These are phyloP conservation scores for Lepidium africanum DNA, from an alignment of 345 rosid genomes.

Conservation along the genomic window DNA sequence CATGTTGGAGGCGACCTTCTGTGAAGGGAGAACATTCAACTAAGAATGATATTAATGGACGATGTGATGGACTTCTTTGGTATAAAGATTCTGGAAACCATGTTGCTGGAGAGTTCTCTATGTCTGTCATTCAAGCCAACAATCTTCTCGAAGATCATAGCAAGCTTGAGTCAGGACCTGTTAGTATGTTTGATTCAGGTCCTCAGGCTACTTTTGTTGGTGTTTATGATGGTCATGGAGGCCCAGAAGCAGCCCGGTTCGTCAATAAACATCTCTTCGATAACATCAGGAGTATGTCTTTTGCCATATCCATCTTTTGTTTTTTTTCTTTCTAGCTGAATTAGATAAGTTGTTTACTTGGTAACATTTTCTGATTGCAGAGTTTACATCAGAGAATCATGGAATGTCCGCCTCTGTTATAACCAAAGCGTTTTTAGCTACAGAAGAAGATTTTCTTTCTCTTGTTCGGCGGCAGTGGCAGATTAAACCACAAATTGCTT, in stretches of 20 bases:
- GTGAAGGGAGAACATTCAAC: constrained; percentile 61
- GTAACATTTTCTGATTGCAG: constrained; percentile 55
- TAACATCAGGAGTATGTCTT: constrained; percentile 21
- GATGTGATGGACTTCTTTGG: constrained; percentile 34
- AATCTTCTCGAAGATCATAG: constrained; percentile 34
- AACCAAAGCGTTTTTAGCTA: constrained; percentile 30
- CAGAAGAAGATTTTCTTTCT: constrained; percentile 30
- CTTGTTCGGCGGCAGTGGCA: constrained; percentile 34
- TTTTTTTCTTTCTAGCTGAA: not conserved
- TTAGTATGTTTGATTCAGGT: constrained; percentile 26
- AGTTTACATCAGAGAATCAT: constrained; percentile 62
- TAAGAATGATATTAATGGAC: constrained; percentile 39
- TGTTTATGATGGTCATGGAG: constrained; percentile 35
- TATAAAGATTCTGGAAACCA: constrained; percentile 34
- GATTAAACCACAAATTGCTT: constrained; percentile 49
- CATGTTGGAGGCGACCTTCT: constrained; percentile 80
- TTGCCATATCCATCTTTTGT: not conserved
- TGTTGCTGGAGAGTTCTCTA: constrained; percentile 31
- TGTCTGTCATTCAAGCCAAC: constrained; percentile 35
- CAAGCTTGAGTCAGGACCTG: constrained; percentile 28
- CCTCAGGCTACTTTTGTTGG: constrained; percentile 37
- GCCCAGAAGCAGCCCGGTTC: constrained; percentile 33
- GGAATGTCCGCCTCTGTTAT: constrained; percentile 76
- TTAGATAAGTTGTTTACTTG: constrained; percentile 16
- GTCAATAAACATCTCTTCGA: constrained; percentile 27